These are phyloP conservation scores for Lentinula boryana DNA, from an alignment of 768 basidiomycete genomes.

Conservation along the genomic window DNA sequence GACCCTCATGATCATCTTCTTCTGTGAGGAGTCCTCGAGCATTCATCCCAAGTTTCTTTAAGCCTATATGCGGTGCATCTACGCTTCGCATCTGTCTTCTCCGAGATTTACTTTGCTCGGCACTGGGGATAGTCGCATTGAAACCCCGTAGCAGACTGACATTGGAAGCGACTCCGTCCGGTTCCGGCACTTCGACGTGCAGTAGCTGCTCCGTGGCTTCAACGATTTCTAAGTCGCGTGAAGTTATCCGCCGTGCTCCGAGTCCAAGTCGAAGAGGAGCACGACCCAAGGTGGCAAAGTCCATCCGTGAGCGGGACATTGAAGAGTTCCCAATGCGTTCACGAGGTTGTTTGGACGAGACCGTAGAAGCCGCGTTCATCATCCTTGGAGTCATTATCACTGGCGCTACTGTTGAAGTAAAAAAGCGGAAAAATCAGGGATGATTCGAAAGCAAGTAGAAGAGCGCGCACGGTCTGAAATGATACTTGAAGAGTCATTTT, in stretches of 20 bases:
- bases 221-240: slow-evolving; percentile 77
- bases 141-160: slow-evolving; percentile 88
- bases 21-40: slow-evolving; percentile 69
- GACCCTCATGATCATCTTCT: slow-evolving; percentile 48
- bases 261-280: slow-evolving; percentile 68
- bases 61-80: slow-evolving; percentile 66
- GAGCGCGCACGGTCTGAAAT: slow-evolving; percentile 63
- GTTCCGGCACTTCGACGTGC: slow-evolving; percentile 65
- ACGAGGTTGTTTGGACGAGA: slow-evolving; percentile 41
- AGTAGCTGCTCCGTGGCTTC: slow-evolving; percentile 80
- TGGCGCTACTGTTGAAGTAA: slow-evolving; percentile 57
- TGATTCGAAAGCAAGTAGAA: neutral
- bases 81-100: slow-evolving; percentile 77
- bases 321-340: slow-evolving; percentile 25
- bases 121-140: slow-evolving; percentile 90
- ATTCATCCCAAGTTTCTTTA: slow-evolving; percentile 75
- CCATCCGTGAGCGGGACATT: slow-evolving; percentile 38
- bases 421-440: neutral
- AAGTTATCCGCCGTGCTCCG: slow-evolving; percentile 64
- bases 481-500: slow-evolving; percentile 68
- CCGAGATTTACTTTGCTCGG: slow-evolving; percentile 71
- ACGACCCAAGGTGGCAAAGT: slow-evolving; percentile 76
- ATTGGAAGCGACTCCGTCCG: slow-evolving; percentile 60
- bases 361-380: slow-evolving; percentile 66
- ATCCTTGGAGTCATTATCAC: slow-evolving; percentile 87